Base-by-base conservation (phyloP, 345 rosid species). In the Cardamine chenopodiifolia region DNA sequence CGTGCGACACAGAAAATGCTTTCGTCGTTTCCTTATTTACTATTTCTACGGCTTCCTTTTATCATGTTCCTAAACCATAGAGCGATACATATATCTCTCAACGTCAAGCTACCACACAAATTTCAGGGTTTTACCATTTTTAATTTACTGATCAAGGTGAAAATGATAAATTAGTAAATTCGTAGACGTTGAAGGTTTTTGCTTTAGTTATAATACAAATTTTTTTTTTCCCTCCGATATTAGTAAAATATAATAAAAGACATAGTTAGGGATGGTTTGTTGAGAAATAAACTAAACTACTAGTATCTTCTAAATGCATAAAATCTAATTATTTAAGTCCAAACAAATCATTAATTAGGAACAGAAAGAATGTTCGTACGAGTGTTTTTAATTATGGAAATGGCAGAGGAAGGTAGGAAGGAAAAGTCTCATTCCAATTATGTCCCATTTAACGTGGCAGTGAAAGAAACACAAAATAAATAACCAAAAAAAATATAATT, bases 351-450 rank as follows among this genome's bases (percentile, higher is more conserved):
- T 47, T 34, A 49, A 71, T 71, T 78, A 66, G 64, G 69, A 72
- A 78, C 77, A 72, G 77, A 78, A 78, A 72, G 81, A 78, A 78
- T 78, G 77, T 78, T 72, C 13, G 73, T 66, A 72, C 28, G 49
- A 77, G 66, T 71, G 37, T 40, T 39, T 58, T 29, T 50, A 66
- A 64, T 49, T 11, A 72, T 58, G 44, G 73, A 72, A 78, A 78
- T 65, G 69, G 73, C 77, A 71, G 77, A 71, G 59, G 68, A 63
- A 54, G 1, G 59, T 71, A 65, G 76, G 81, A 58, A 66, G 73
- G 81, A 78, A 59, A 78, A 40, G 77, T 72, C 77, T 40, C 50
- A 52, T 72, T 66, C 77, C 73, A 39, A 49, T 29, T 29, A 40
- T 72, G 81, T 78, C 73, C 64, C 61, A 78, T 78, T 73, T 44